Conservation (phyloP, 1,284 basidiomycete genomes). For the Lentinula novae-zelandiae region DNA sequence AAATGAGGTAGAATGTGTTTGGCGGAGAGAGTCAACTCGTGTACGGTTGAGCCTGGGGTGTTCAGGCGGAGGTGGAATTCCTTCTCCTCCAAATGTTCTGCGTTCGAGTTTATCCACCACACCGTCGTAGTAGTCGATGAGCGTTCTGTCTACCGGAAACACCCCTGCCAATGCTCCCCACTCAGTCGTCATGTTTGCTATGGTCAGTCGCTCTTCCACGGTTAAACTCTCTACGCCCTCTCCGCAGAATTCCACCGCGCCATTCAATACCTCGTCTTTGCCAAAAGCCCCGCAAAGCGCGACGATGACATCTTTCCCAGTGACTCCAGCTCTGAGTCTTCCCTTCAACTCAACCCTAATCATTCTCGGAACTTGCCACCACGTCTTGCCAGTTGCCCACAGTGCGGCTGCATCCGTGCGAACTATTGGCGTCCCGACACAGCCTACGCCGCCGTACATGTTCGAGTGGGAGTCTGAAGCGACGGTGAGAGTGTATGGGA, state of each 20-base stretch:
- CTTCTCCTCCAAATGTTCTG: constrained; percentile 65
- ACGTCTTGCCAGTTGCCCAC: constrained; percentile 98
- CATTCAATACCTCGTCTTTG: constrained; percentile 96
- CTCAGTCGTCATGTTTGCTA: constrained; percentile 98
- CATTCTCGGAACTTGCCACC: constrained; percentile 99
- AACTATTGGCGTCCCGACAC: constrained; percentile 95
- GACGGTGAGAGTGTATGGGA: constrained; percentile 89
- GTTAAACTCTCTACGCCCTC: constrained; percentile 79
- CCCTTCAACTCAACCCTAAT: constrained; percentile 93
- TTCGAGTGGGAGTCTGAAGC: constrained; percentile 98
- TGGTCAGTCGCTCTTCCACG: constrained; percentile 93
- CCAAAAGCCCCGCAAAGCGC: constrained; percentile 91
- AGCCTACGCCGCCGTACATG: constrained; percentile 98
- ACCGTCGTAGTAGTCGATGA: constrained; percentile 88
- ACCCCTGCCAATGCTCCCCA: constrained; percentile 97
- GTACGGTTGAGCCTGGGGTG: constrained; percentile 87
- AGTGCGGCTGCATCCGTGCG: constrained; percentile 92
- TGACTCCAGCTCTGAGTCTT: constrained; percentile 82
- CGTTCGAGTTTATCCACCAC: constrained; percentile 76
- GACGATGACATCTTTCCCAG: constrained; percentile 98
- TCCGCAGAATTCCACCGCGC: constrained; percentile 98
- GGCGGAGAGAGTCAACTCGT: constrained; percentile 67
- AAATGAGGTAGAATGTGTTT: constrained; percentile 36
- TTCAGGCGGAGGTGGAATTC: constrained; percentile 60
- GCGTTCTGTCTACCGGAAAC: constrained; percentile 88